phyloP scores from a whole-genome alignment of 2,329 filamentous ascomycete genomes.

The Apiospora koreana region DNA sequence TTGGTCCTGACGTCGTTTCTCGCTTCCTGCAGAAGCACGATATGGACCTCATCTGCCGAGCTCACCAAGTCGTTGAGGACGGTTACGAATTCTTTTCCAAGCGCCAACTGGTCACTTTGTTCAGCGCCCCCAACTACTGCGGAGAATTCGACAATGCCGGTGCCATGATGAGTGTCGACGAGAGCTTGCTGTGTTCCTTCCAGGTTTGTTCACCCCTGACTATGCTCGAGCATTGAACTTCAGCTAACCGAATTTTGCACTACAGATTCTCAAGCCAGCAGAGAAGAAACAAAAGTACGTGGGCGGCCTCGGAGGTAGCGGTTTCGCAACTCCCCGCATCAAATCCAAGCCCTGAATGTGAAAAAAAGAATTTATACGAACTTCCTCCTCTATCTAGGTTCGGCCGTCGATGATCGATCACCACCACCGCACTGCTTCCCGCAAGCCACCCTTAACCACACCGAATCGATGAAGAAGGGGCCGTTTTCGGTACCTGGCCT shows the following conservation, averaged over 20 bases:
- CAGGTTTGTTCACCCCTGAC: slow-evolving; percentile 63
- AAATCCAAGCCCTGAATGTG: slow-evolving; percentile 60
- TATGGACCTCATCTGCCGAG: slow-evolving; percentile 98
- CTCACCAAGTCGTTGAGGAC: slow-evolving; percentile 98
- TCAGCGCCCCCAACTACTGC: slow-evolving; percentile 98
- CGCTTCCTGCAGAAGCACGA: slow-evolving; percentile 98
- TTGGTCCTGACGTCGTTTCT: slow-evolving; percentile 95
- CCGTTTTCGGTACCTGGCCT: slow-evolving; percentile 6
- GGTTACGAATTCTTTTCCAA: slow-evolving; percentile 99
- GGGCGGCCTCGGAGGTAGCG: slow-evolving; percentile 69
- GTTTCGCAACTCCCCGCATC: slow-evolving; percentile 71
- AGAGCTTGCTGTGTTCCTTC: slow-evolving; percentile 98
- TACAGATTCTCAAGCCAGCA: slow-evolving; percentile 94
- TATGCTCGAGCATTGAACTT: background rate
- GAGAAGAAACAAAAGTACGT: slow-evolving; percentile 99
- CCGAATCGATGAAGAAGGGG: slow-evolving; percentile 14
- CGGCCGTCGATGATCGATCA: slow-evolving; percentile 78
- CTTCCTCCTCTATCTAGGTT: slow-evolving; percentile 81
- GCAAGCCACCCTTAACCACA: slow-evolving; percentile 20
- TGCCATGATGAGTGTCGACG: slow-evolving; percentile 99
- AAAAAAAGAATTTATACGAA: slow-evolving; percentile 70
- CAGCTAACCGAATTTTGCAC: background rate
- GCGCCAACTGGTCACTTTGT: slow-evolving; percentile 93
- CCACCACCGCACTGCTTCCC: slow-evolving; percentile 15
- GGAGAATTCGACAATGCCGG: slow-evolving; percentile 99